These are phyloP conservation scores for Zymoseptoria pseudotritici DNA, from an alignment of 2,329 filamentous ascomycete species.

Conservation along the genomic window DNA sequence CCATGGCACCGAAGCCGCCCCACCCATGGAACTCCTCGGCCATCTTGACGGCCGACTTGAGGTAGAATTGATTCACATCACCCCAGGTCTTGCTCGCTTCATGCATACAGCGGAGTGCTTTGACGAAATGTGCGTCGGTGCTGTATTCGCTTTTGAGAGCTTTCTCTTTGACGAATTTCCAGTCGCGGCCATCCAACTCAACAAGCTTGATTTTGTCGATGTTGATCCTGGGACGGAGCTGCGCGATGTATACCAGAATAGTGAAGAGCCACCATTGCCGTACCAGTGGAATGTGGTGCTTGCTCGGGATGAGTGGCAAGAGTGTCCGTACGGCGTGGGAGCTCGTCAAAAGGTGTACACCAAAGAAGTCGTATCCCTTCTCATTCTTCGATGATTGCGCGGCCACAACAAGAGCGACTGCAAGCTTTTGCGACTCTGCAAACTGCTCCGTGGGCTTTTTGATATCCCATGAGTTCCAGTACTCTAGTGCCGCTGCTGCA, in stretches of 20 bases:
- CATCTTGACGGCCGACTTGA: slow-evolving; percentile 63
- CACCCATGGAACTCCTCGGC: slow-evolving; percentile 67
- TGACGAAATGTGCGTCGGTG: slow-evolving; percentile 77
- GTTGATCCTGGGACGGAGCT: slow-evolving; percentile 65
- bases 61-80: slow-evolving; percentile 57
- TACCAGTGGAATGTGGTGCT: slow-evolving; percentile 66
- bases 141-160: slow-evolving; percentile 61
- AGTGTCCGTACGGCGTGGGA: slow-evolving; percentile 85
- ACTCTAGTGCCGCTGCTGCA: slow-evolving; percentile 66
- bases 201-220: slow-evolving; percentile 54
- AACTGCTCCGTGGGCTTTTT: slow-evolving; percentile 67
- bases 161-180: slow-evolving; percentile 67
- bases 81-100: slow-evolving; percentile 70
- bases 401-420: slow-evolving; percentile 54
- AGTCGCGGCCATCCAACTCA: slow-evolving; percentile 59
- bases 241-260: slow-evolving; percentile 67
- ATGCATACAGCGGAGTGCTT: slow-evolving; percentile 67
- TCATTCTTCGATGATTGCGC: slow-evolving; percentile 41
- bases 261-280: slow-evolving; percentile 86
- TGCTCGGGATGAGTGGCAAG: slow-evolving; percentile 65
- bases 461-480: slow-evolving; percentile 85
- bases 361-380: slow-evolving; percentile 71
- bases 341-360: slow-evolving; percentile 74
- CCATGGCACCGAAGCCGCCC: slow-evolving; percentile 41
- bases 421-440: slow-evolving; percentile 56